These are phyloP conservation scores for Theobroma cacao DNA, from an alignment of 345 rosid species.

Conservation along the genomic window DNA sequence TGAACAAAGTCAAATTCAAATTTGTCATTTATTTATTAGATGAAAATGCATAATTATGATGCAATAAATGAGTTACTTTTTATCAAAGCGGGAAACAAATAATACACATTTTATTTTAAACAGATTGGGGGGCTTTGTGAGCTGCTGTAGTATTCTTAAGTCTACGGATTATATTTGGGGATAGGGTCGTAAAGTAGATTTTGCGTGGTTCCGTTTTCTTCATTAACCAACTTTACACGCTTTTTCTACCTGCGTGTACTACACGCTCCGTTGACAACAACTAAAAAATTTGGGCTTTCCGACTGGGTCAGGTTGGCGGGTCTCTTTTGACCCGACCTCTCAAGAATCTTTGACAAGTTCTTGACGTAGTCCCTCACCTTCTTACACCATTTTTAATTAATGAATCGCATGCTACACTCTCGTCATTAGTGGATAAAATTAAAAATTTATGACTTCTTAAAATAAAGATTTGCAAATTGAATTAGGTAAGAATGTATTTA, in stretches of 20 bases:
- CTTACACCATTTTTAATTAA: not conserved
- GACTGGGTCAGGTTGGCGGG: not conserved
- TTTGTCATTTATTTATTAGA: not conserved
- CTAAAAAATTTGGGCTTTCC: not conserved
- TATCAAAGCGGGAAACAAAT: not conserved
- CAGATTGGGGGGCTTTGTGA: not conserved
- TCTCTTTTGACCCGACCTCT: constrained; percentile 1
- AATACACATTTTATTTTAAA: not conserved
- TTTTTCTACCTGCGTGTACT: not conserved
- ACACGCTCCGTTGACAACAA: constrained; percentile 16
- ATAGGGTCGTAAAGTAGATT: not conserved
- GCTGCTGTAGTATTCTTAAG: not conserved
- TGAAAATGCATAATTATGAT: not conserved
- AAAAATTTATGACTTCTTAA: too few relatives aligned
- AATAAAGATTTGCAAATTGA: too few relatives aligned
- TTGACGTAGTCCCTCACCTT: not conserved
- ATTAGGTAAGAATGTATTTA: too few relatives aligned
- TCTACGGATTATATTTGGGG: not conserved
- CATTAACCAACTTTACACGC: not conserved
- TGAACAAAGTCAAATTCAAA: not conserved
- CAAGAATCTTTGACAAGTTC: not conserved
- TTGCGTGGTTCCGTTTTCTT: not conserved
- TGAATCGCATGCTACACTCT: too few relatives aligned
- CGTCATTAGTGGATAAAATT: too few relatives aligned
- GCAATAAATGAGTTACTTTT: not conserved